Evolutionary conservation across 345 rosid species (phyloP), one percentile per base, ranked within the genome.

Genomic region (Bruguiera parviflora): DNA sequence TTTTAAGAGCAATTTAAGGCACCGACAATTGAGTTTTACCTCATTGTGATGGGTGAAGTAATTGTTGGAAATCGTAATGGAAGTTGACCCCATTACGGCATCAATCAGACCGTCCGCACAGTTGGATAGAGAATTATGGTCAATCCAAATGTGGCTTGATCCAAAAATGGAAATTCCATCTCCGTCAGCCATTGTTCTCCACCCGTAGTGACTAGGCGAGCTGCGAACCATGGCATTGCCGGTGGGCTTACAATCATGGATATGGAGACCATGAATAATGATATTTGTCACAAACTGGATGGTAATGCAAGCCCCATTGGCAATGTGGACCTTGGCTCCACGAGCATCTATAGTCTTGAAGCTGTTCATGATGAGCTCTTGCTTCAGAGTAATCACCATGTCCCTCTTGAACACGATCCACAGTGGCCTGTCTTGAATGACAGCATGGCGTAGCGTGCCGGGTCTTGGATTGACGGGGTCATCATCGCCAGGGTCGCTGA

Each of bases 111-210:
- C 76, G 53, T 73, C 76, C 0, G 76, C 76, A 8, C 76, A 73
- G 39, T 84, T 88, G 1, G 97, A 88, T 4, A 94, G 77, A 20
- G 96, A 88, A 59, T 89, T 94, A 70, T 94, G 98, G 69, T 94
- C 98, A 10, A 94, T 78, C 98, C 98, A 94, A 29, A 94, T 85
- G 57, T 91, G 97, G 35, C 79, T 76, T 1, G 75, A 39, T 5
- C 79, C 75, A 5, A 76, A 76, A 55, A 76, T 76, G 53, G 79
- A 76, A 46, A 76, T 76, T 6, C 31, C 79, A n/a, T 76, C 79
- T 61, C 79, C 79, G 63, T 76, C 79, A 21, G 79, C 79, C 60
- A 76, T 76, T 16, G 79, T 76, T 29, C 79, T 71, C 79, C 79
- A 71, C 1, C 79, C 79, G 63, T 66, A 76, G 62, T 76, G 79